These are phyloP conservation scores for Prunus yedoensis DNA, from an alignment of 331 rosid species.

Conservation along the genomic window DNA sequence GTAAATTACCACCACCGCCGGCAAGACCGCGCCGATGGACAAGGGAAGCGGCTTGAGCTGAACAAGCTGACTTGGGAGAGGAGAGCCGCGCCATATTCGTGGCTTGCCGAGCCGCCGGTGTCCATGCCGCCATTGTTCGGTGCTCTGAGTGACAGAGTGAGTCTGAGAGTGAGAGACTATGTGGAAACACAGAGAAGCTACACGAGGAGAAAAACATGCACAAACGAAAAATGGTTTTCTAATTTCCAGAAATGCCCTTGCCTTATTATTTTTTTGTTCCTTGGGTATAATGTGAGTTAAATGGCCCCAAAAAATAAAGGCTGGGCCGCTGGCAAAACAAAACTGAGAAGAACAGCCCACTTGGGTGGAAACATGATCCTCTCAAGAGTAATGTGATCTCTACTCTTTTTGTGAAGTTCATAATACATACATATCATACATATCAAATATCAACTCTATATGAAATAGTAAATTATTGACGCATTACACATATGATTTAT, in stretches of 20 bases:
- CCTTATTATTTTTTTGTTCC: not conserved
- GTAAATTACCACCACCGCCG: constrained; percentile 38
- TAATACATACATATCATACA: not conserved
- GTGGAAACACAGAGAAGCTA: constrained; percentile 12
- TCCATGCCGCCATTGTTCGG: constrained; percentile 51
- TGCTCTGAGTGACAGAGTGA: not conserved
- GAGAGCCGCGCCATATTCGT: constrained; percentile 33
- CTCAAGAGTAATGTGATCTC: no score
- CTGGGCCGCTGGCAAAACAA: no score
- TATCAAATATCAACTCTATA: not conserved
- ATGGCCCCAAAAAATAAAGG: no score
- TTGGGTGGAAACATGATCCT: no score
- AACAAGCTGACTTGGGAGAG: constrained; percentile 28
- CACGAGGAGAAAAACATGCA: not conserved
- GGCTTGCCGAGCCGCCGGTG: constrained; percentile 35
- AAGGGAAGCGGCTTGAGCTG: constrained; percentile 25
- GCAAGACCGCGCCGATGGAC: constrained; percentile 53
- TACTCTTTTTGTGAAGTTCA: no score
- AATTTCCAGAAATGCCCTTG: not conserved
- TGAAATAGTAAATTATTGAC: not conserved
- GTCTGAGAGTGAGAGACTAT: not conserved
- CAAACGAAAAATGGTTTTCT: not conserved
- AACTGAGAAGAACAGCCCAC: no score
- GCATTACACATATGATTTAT: not conserved
- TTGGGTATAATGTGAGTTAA: not conserved